Evolutionary conservation across 2,329 filamentous ascomycete genomes (phyloP), one percentile per base, ranked within the genome.

Genomic region (Hansfordia pulvinata): DNA sequence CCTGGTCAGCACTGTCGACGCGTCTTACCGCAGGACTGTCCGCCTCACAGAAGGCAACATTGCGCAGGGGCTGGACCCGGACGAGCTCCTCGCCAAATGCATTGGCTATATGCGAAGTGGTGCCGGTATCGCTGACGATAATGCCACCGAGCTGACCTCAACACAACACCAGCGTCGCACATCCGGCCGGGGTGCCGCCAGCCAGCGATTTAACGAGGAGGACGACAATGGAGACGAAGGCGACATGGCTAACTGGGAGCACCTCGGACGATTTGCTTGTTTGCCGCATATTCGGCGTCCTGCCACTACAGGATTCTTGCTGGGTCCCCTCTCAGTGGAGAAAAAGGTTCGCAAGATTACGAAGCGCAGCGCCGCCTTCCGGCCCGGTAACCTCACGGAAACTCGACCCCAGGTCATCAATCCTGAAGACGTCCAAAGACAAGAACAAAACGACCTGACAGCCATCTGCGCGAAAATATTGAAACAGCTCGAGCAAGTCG

Each of bases 71-170:
- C 58, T 98, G 13, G 86, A 96, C 43, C 64, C 92, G 0, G 86
- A 96, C 34, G 82, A 93, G 41, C 92, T 96, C 43, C 72, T 96
- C 10, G 80, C 81, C 1, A 93, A 92, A 51, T 88, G 80, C 49
- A 84, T 92, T 32, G 70, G 69, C 4, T 96, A 81, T 47, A 94
- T 96, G 84, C 73, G 71, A 13, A 64, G 69, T 19, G 78, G 72
- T 4, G 58, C 65, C 6, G 66, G 64, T 8, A 66, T 69, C 14
- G 53, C 54, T 10, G 58, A 67, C 25, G 59, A 66, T 20, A 47
- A 64, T 20, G 60, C 58, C 2, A 56, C 57, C 6, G 64, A 65
- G 26, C 53, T 68, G 22, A 64, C 58, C 4, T 54, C 56, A 34
- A 62, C 63, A 10, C 60, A 66, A 39, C 51, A 61, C 25, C 50